Conservation (phyloP, 176 grass and related monocot species). For the Phoenix dactylifera region DNA sequence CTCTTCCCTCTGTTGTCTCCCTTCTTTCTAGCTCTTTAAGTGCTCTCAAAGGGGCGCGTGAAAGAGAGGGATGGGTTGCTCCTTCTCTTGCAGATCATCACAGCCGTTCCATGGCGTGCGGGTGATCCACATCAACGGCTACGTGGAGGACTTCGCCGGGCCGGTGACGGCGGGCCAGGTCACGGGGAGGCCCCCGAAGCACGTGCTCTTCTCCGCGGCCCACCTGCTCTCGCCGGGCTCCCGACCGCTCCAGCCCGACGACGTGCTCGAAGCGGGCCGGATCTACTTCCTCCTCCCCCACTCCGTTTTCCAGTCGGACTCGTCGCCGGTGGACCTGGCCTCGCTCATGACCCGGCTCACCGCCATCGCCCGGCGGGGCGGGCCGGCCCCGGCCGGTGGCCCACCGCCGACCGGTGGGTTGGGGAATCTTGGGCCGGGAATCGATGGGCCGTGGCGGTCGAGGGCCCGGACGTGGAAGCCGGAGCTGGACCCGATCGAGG, state of each 20-base stretch:
- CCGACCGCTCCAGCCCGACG: constrained; percentile 44
- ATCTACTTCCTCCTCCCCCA: constrained; percentile 89
- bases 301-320: constrained; percentile 58
- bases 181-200: constrained; percentile 18
- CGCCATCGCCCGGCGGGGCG: constrained; percentile 40
- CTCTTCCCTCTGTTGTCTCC: neutral
- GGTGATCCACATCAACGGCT: constrained; percentile 95
- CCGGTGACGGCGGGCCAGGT: constrained; percentile 51
- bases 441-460: neutral
- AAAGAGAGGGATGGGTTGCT: constrained; percentile 49
- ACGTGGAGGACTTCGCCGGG: constrained; percentile 72
- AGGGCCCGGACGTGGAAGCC: constrained; percentile 5
- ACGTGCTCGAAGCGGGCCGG: constrained; percentile 58
- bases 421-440: neutral
- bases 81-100: constrained; percentile 17
- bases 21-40: neutral
- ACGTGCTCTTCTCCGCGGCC: constrained; percentile 68
- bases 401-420: neutral
- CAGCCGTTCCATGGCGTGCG: constrained; percentile 48
- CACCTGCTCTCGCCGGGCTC: constrained; percentile 42
- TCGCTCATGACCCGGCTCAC: constrained; percentile 79
- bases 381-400: neutral
- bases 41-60: neutral
- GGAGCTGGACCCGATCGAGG: constrained; percentile 16
- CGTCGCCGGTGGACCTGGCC: constrained; percentile 77